These are phyloP conservation scores for Scedosporium aurantiacum DNA, from an alignment of 2,329 filamentous ascomycete genomes.

Conservation along the genomic window DNA sequence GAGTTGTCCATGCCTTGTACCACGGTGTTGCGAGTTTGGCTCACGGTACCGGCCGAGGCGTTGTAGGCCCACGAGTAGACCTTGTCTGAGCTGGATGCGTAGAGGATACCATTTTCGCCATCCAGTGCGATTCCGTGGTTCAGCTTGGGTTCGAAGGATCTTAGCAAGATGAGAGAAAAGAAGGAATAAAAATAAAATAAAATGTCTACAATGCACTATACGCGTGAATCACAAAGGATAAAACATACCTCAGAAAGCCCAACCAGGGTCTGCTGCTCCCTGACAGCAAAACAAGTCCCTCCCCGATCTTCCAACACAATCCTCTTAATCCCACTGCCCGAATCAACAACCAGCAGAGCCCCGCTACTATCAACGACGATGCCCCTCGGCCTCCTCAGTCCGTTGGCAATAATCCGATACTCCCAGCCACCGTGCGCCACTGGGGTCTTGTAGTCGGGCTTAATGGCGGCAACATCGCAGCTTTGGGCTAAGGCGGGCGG, in stretches of 20 bases:
- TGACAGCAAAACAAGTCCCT: conserved; percentile 27
- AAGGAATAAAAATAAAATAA: no score
- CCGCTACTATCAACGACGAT: conserved; percentile 34
- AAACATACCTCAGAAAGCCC: conserved; percentile 21
- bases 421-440: conserved; percentile 30
- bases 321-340: conserved; percentile 29
- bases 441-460: conserved; percentile 20
- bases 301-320: conserved; percentile 29
- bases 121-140: conserved; percentile 40
- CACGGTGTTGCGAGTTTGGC: conserved; percentile 29
- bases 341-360: conserved; percentile 33
- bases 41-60: conserved; percentile 31
- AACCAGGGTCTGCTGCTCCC: conserved; percentile 23
- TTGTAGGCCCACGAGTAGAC: conserved; percentile 54
- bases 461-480: neutral
- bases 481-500: neutral
- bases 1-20: conserved; percentile 43
- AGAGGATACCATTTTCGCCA: conserved; percentile 32
- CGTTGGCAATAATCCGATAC: conserved; percentile 29
- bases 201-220: no score
- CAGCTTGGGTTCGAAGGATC: conserved; percentile 19
- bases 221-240: neutral
- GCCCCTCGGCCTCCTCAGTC: conserved; percentile 29
- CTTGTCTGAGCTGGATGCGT: conserved; percentile 37
- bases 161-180: neutral